Percentiles rank a stretch among this genome's conserved stretches.
Conservation (phyloP, 2,329 filamentous ascomycete species). For the Pleomassaria siparia region DNA sequence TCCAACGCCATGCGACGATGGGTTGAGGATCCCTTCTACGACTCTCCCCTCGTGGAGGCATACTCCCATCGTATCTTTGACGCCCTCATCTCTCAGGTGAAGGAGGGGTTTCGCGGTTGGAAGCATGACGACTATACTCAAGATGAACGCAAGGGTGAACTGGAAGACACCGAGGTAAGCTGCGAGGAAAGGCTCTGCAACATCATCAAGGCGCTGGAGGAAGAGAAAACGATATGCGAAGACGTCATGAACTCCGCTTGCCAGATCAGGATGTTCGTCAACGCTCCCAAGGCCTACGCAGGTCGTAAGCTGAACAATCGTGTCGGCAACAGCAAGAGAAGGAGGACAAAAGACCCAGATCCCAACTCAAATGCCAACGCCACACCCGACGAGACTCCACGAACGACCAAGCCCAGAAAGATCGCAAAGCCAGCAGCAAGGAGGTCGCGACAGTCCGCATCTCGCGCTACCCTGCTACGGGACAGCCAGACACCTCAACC, state of each 20-base stretch:
- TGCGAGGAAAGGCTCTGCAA: constrained; percentile 33
- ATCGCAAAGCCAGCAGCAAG: too few species aligned
- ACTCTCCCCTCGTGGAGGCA: constrained; percentile 31
- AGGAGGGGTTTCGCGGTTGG: constrained; percentile 37
- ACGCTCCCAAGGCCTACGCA: constrained; percentile 37
- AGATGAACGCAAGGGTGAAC: constrained; percentile 38
- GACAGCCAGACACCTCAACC: too few species aligned
- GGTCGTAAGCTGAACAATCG: constrained; percentile 37
- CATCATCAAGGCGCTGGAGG: constrained; percentile 32
- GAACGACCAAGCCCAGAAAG: not conserved
- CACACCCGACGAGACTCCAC: not conserved
- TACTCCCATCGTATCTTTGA: constrained; percentile 39
- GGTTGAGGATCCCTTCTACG: constrained; percentile 33
- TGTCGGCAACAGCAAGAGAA: constrained; percentile 38
- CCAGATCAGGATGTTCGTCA: constrained; percentile 42
- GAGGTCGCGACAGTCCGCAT: not conserved
- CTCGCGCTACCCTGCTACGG: not conserved
- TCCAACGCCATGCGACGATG: constrained; percentile 39
- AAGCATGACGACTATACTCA: constrained; percentile 38
- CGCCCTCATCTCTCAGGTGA: constrained; percentile 30
- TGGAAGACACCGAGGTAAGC: constrained; percentile 33
- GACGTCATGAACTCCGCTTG: constrained; percentile 40
- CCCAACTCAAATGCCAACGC: not conserved
- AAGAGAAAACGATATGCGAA: constrained; percentile 41
- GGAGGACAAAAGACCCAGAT: constrained; percentile 17